Evolutionary conservation across 257 asterid species (phyloP).

Genomic region (Jacaranda mimosifolia): DNA sequence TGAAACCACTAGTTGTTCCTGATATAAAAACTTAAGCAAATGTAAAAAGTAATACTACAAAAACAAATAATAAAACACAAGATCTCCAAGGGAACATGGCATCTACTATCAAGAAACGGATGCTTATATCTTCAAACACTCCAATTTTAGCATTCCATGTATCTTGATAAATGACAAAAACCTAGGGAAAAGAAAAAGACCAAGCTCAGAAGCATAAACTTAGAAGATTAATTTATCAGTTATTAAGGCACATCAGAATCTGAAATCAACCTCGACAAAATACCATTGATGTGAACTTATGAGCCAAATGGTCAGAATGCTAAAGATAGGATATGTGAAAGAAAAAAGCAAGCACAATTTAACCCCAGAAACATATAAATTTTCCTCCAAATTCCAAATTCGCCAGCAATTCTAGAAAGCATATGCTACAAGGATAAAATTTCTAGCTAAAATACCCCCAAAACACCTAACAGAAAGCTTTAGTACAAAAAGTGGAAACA

Average conservation of each 20-base stretch:
- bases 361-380: conserved; percentile 31
- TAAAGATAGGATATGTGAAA: conserved; percentile 3
- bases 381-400: neutral
- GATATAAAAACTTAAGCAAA: neutral
- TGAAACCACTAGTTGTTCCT: neutral
- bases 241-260: too few relatives aligned
- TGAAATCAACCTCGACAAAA: too few relatives aligned
- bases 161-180: conserved; percentile 18
- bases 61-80: neutral
- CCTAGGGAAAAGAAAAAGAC: neutral
- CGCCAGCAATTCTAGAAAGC: conserved; percentile 13
- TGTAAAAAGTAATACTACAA: conserved; percentile 3
- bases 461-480: too few relatives aligned
- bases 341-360: conserved; percentile 13
- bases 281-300: too few relatives aligned
- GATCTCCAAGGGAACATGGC: conserved; percentile 24
- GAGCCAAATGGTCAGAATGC: too few relatives aligned
- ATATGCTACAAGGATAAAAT: neutral
- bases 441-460: neutral
- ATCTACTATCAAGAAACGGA: neutral
- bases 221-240: neutral
- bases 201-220: conserved; percentile 2
- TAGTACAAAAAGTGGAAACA: too few relatives aligned
- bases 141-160: conserved; percentile 13
- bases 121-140: conserved; percentile 15